Percentiles rank a stretch among this genome's conserved stretches.
Evolutionary conservation across 352 stramenopile genomes (phyloP).

Genomic region (Phytophthora niederhauseri): DNA sequence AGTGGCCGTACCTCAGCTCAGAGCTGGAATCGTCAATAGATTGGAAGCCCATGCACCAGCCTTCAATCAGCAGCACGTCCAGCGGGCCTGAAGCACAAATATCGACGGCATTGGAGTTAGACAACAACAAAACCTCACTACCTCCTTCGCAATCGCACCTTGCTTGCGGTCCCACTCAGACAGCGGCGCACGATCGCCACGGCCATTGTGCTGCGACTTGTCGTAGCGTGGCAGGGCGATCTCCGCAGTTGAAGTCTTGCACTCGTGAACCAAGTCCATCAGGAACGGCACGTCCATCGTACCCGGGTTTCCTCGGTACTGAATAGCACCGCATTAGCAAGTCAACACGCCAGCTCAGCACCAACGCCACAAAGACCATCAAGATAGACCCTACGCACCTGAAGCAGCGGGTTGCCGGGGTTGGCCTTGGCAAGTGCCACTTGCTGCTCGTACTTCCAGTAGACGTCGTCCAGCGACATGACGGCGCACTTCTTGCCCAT

Average conservation of each 20-base stretch:
- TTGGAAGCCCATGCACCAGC: slow-evolving; percentile 88
- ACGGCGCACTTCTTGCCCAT: slow-evolving; percentile 70
- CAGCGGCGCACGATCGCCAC: slow-evolving; percentile 68
- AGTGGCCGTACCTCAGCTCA: slow-evolving; percentile 38
- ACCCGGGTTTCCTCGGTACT: slow-evolving; percentile 85
- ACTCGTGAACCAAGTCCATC: slow-evolving; percentile 60
- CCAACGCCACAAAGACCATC: neutral
- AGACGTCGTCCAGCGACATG: slow-evolving; percentile 87
- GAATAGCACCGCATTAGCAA: slow-evolving; percentile 27
- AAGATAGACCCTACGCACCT: slow-evolving; percentile 43
- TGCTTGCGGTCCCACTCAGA: slow-evolving; percentile 62
- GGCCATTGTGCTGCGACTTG: slow-evolving; percentile 77
- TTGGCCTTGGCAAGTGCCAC: slow-evolving; percentile 63
- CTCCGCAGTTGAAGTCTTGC: slow-evolving; percentile 47
- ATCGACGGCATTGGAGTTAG: slow-evolving; percentile 14
- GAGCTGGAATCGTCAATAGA: slow-evolving; percentile 42
- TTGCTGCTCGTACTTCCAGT: slow-evolving; percentile 72
- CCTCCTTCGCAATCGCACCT: slow-evolving; percentile 34
- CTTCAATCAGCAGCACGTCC: slow-evolving; percentile 85
- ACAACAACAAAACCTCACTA: neutral
- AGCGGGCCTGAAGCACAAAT: slow-evolving; percentile 50
- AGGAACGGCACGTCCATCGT: slow-evolving; percentile 83
- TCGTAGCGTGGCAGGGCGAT: slow-evolving; percentile 78
- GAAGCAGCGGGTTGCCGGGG: slow-evolving; percentile 71
- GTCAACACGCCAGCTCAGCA: neutral